Evolutionary conservation across 176 grass and related monocot species (phyloP).

Genomic region (Oryza brachyantha): DNA sequence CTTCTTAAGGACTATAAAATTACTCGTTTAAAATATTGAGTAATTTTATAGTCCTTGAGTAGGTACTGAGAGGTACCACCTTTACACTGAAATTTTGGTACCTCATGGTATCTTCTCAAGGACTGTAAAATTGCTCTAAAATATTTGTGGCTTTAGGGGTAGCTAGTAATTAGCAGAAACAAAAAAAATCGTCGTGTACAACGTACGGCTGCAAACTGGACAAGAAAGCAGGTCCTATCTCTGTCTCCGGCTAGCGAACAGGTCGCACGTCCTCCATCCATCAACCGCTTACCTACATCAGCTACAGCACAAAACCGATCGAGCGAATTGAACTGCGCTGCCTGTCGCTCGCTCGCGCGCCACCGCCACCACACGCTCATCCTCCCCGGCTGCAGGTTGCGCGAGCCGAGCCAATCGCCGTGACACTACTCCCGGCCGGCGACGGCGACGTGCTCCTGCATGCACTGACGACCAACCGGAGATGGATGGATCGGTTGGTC

Average conservation of each 20-base stretch:
- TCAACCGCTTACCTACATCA: too few relatives aligned
- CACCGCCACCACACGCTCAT: too few relatives aligned
- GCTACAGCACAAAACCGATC: background rate
- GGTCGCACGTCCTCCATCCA: background rate
- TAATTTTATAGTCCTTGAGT: too few relatives aligned
- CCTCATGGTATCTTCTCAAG: too few relatives aligned
- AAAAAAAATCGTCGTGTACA: background rate
- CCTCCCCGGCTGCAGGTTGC: background rate
- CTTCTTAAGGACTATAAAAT: too few relatives aligned
- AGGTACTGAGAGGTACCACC: too few relatives aligned
- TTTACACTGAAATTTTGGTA: too few relatives aligned
- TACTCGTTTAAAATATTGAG: too few relatives aligned
- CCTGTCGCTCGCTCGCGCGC: background rate
- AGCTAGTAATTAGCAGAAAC: too few relatives aligned
- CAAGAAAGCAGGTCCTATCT: background rate
- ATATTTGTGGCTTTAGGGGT: too few relatives aligned
- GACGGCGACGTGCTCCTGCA: constrained; percentile 30
- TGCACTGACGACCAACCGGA: constrained; percentile 33
- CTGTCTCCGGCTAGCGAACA: background rate
- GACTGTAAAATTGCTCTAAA: too few relatives aligned
- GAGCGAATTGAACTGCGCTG: too few relatives aligned
- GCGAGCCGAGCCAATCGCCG: background rate
- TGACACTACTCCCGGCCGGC: background rate
- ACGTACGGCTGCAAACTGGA: background rate
- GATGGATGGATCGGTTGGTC: background rate